A percentile compares a stretch with the other conserved stretches of the same genome.
Evolutionary conservation across 805 yeast species (phyloP).

Genomic region (Lipomyces anomalus): DNA sequence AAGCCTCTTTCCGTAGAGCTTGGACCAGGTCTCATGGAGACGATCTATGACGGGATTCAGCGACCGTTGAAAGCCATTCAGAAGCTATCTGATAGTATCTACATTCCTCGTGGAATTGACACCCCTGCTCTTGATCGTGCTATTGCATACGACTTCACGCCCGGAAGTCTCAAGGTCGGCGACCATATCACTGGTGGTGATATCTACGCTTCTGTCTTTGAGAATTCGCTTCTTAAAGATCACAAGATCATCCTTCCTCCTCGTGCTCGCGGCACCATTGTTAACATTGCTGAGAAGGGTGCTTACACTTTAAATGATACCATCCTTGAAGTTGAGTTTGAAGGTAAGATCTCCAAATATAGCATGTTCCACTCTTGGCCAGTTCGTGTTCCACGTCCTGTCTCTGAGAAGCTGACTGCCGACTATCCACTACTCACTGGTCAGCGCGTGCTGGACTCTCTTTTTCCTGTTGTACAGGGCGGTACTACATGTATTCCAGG

Average conservation of each 20-base stretch:
- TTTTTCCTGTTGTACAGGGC: constrained; percentile 99
- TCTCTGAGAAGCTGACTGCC: constrained; percentile 86
- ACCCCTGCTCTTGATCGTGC: constrained; percentile 90
- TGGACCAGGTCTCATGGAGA: constrained; percentile 99
- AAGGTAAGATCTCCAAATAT: constrained; percentile 73
- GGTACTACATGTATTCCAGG: constrained; percentile 99
- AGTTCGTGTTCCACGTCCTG: constrained; percentile 98
- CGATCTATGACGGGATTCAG: constrained; percentile 98
- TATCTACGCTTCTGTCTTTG: constrained; percentile 87
- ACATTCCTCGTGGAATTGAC: constrained; percentile 97
- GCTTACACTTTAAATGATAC: constrained; percentile 87
- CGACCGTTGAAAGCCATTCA: constrained; percentile 94
- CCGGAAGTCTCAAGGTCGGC: constrained; percentile 73
- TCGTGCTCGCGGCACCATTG: constrained; percentile 95
- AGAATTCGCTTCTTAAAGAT: constrained; percentile 85
- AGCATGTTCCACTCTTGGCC: constrained; percentile 99
- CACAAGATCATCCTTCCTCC: constrained; percentile 96
- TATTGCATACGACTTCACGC: constrained; percentile 78
- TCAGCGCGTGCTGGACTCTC: constrained; percentile 95
- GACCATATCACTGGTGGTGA: constrained; percentile 99
- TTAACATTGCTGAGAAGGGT: constrained; percentile 83
- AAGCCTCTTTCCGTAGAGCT: constrained; percentile 98
- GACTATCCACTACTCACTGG: constrained; percentile 95
- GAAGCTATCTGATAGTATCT: constrained; percentile 81
- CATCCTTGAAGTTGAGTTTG: constrained; percentile 88